Evolutionary conservation across 2,329 filamentous ascomycete species (phyloP).

Genomic region (Colletotrichum musae): DNA sequence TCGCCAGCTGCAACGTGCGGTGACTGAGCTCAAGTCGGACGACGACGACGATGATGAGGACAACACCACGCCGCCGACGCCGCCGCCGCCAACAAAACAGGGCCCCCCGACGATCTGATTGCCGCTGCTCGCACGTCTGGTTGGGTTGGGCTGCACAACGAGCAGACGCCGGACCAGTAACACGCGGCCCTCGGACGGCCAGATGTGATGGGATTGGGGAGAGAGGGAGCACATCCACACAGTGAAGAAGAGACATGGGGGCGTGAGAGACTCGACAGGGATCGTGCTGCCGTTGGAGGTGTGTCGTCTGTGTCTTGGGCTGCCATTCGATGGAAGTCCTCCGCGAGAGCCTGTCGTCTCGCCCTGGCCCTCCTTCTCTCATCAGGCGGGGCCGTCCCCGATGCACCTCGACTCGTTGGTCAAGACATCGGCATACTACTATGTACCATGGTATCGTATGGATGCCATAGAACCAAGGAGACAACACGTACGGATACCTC

Average conservation of each 20-base stretch:
- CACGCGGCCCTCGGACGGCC: constrained; percentile 13
- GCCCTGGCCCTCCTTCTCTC: constrained; percentile 1
- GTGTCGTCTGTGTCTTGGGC: constrained; percentile 40
- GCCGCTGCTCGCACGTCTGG: not conserved
- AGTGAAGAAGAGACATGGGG: constrained; percentile 11
- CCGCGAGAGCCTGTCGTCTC: constrained; percentile 6
- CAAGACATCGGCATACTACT: not conserved
- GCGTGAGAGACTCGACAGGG: constrained; percentile 28
- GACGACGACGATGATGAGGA: constrained; percentile 2
- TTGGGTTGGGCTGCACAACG: constrained; percentile 15
- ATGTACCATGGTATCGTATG: not conserved
- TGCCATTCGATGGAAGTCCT: constrained; percentile 40
- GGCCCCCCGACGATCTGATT: constrained; percentile 8
- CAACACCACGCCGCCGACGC: not conserved
- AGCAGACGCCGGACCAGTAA: constrained; percentile 13
- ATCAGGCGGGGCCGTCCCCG: constrained; percentile 18
- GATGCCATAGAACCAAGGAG: too few species aligned
- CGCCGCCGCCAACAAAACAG: not conserved
- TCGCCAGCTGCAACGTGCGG: not conserved
- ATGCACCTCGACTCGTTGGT: constrained; percentile 16
- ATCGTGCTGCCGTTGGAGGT: constrained; percentile 30
- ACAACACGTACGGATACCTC: not conserved
- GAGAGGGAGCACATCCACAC: constrained; percentile 9
- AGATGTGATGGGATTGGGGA: constrained; percentile 7
- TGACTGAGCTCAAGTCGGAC: not conserved